Evolutionary conservation across 441 rosid species (phyloP), one percentile per base, ranked within the genome.

Genomic region (Pelargonium cotyledonis): DNA sequence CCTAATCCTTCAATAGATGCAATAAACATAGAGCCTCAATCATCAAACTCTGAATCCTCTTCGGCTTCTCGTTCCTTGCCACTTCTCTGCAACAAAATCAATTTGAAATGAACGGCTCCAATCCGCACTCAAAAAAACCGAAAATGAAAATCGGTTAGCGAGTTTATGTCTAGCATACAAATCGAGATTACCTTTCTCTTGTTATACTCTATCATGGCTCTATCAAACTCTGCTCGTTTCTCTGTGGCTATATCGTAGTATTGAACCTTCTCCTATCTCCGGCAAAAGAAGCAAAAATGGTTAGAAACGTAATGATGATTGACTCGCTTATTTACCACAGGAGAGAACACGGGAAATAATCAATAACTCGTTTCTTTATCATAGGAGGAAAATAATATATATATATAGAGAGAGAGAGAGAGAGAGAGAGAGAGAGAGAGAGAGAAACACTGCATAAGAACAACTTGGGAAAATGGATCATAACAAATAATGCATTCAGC

Each of bases 191-290:
- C 97, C 96, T 82, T 80, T 76, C 83, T 83, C 82, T 85, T 89
- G 53, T 82, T 76, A 64, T 85, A 91, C 47, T 84, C 92, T 38
- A 86, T 85, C 87, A 82, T 86, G 71, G 85, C 84, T 74, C 78
- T 78, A 70, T 91, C 96, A 73, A 94, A 91, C 77, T 89, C 96
- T 51, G 91, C 91, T 72, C 96, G 84, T 74, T 89, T 94, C 80
- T 79, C 88, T 10, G 89, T 89, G 67, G 96, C 96, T 38, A 88
- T 81, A 76, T 89, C 98, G 73, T 94, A 94, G 70, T 94, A 91
- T 67, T 87, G 84, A 29, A 94, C 95, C 65, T 94, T 91, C 76
- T 91, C 99, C 99, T 94, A 66, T 64, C 40, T 51, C 70, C 68
- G n/a, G n/a, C n/a, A n/a, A n/a, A n/a, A n/a, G n/a, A n/a, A 38